Evolutionary conservation across 106 monocot genomes (phyloP), one percentile per base, ranked within the genome.

Genomic region (Dioscorea dumetorum): DNA sequence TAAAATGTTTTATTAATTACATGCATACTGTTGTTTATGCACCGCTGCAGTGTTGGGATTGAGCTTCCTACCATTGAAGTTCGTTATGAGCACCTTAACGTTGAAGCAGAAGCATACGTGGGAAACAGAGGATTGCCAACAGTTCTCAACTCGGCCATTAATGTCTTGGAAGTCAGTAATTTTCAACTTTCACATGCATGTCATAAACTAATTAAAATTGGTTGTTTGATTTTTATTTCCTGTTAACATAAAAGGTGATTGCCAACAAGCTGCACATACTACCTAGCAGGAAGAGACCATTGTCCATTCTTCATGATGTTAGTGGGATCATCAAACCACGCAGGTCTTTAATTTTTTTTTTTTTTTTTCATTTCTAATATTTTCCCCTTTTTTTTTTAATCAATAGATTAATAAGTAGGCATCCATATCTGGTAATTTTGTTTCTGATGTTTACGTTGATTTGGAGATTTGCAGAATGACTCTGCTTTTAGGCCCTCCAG

Each of bases 401-500:
- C 5, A 0, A 41, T 1, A 41, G 41, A 41, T 41, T 41, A 41
- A 41, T 41, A 10, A 41, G 10, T 41, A 13, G 13, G 15, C 19
- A 18, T 5, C 0, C 15, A 54, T 8, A 54, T 54, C 54, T 54
- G 15, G 54, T 18, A 13, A 14, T 54, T 16, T 18, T 54, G 54
- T 18, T 13, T 54, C 41, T 5, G 54, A 8, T 54, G 19, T 54
- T 54, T 5, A 8, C 18, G 8, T 18, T 48, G 2, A 3, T 41
- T 41, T 28, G 28, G 10, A 41, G 10, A 8, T 73, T 13, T 66
- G 16, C 50, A 82, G 82, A 74, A 74, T 82, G 74, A 78, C 82
- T n/a, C 57, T 82, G 73, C 73, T 82, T 28, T 65, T 82, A 17
- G 82, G 82, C 9, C 82, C 82, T 24, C 82, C 82, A 1, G 82